These are phyloP conservation scores for Alternaria longipes DNA, from an alignment of 2,329 filamentous ascomycete genomes.

Conservation along the genomic window DNA sequence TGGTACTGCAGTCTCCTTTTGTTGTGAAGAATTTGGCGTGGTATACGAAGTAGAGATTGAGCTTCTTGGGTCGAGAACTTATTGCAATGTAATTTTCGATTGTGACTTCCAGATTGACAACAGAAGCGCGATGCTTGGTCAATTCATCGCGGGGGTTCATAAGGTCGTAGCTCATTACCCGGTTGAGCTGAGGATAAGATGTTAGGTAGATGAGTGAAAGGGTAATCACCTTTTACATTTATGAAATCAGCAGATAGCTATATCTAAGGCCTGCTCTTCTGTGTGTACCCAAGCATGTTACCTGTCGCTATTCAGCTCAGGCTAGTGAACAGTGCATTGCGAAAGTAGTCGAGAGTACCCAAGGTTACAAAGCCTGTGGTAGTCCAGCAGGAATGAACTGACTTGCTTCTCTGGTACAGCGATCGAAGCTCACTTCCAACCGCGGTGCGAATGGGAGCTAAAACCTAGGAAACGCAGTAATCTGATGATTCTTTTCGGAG, in stretches of 20 bases:
- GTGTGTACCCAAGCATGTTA: too few relatives aligned
- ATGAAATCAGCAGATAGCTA: too few relatives aligned
- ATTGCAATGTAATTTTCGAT: slow-evolving; percentile 61
- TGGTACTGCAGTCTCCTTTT: slow-evolving; percentile 32
- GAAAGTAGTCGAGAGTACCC: slow-evolving; percentile 59
- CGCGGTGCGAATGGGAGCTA: slow-evolving; percentile 65
- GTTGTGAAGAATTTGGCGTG: slow-evolving; percentile 74
- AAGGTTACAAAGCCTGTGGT: too few relatives aligned
- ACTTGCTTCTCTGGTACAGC: slow-evolving; percentile 65
- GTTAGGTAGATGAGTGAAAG: slow-evolving; percentile 12
- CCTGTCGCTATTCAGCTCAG: too few relatives aligned
- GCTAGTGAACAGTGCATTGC: too few relatives aligned
- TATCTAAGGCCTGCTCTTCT: too few relatives aligned
- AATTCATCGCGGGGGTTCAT: too few relatives aligned
- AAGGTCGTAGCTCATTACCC: too few relatives aligned
- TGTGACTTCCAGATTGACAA: too few relatives aligned
- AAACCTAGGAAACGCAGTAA: slow-evolving; percentile 66
- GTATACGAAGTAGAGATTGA: slow-evolving; percentile 74
- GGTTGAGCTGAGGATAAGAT: too few relatives aligned
- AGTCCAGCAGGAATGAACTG: background rate
- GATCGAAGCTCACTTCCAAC: slow-evolving; percentile 69
- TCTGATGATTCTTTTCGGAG: slow-evolving; percentile 65
- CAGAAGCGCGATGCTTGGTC: too few relatives aligned
- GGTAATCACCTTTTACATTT: too few relatives aligned
- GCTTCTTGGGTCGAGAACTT: slow-evolving; percentile 64